Evolutionary conservation across 305 asterid genomes (phyloP), one percentile per base, ranked within the genome.

Genomic region (Fraxinus floribunda): DNA sequence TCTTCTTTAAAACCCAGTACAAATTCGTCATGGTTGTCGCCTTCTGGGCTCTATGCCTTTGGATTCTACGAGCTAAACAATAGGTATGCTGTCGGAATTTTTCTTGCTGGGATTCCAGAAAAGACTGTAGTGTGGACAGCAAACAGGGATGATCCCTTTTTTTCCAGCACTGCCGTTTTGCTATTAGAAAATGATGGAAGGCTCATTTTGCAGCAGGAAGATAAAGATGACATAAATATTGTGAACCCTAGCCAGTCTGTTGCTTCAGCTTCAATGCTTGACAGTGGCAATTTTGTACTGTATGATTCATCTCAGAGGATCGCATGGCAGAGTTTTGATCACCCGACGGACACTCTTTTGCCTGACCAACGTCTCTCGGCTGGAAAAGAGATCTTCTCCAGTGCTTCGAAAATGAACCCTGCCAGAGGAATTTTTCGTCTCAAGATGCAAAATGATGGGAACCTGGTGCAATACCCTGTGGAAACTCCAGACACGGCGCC

Each of bases 221-320:
- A 18, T 76, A 68, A 3, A 4, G 80, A 35, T n/a, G 83, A 80
- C 1, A 80, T 76, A 16, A 0, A 1, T 5, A 36, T 86, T 68
- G 75, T 41, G 0, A 24, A 3, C 79, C 30, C 2, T 7, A n/a
- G 0, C 3, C 3, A 2, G 76, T 38, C 71, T 8, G 22, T 3
- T 29, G 77, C 70, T 4, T 44, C 83, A 16, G 88, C 87, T 78
- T 86, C 88, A 73, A 81, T 88, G 86, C 75, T 73, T 7, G 82
- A 88, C 18, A 80, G 60, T 0, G 91, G 89, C 0, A 88, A 88
- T 73, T 85, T 88, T 29, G 89, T 88, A n/a, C 70, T 88, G 3
- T 85, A 86, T 10, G 2, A 66, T 71, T 83, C 83, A 7, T 62
- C 75, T 68, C 5, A 1, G 2, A 60, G 1, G 6, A 7, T 79